Base-by-base conservation (phyloP, 768 basidiomycete species). In the Lactarius pseudohatsudake region DNA sequence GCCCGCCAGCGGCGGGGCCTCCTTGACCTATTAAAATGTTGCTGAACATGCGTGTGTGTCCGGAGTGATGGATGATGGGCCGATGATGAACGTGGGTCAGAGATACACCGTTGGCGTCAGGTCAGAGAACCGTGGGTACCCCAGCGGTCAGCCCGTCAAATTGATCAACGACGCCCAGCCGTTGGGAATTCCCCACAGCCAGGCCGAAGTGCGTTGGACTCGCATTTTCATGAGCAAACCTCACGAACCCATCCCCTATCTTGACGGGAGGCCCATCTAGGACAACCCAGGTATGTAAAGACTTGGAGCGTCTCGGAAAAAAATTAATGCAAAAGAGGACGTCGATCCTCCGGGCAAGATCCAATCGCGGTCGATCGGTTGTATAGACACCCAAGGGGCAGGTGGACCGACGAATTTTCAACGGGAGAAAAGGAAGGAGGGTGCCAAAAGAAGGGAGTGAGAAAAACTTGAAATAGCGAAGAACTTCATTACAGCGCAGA, bases 161-260 rank as follows among this genome's bases (percentile, higher is more conserved):
- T 66, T 47, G 60, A 66, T 66, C 55, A 66, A 66, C 59, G 34
- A 65, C 60, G 65, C 60, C 59, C 50, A 26, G 13, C 13, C 11
- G 22, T 53, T 53, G 50, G 50, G 50, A 26, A 28, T 53, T 26
- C 50, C 26, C 26, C 26, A 22, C 6, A 53, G 15, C 36, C 22
- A 57, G 56, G 56, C 30, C 43, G 55, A 30, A 55, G 22, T 10
- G 18, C 57, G 3, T 32, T 28, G 13, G 28, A 20, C 32, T 6
- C 20, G 38, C 60, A 53, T 62, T 41, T 61, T 61, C n/a, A 41
- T 18, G 26, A 13, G 64, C 38, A 36, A 16, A 22, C 20, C 5
- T 20, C 15, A 18, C 38, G 34, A n/a, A 9, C 22, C 32, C 47
- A n/a, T 26, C 8, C 28, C 26, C 50, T n/a, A 61, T 57, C 22